A percentile compares a stretch with the other conserved stretches of the same genome.
phyloP scores from a whole-genome alignment of 2,329 filamentous ascomycete species.

The Penicillium verrucosum region DNA sequence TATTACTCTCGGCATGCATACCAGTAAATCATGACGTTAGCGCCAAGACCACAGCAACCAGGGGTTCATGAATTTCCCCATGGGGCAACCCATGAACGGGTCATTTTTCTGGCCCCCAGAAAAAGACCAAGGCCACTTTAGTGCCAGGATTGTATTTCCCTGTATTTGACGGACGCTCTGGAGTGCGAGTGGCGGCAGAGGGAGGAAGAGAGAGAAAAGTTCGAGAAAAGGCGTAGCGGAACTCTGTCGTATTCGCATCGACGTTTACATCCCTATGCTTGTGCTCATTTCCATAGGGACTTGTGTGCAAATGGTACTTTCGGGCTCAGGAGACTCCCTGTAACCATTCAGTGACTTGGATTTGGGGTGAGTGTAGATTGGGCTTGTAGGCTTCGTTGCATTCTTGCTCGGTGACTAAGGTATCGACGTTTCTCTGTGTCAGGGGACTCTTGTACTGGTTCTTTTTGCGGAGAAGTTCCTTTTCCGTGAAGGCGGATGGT shows the following conservation, averaged over 20 bases:
- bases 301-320: neutral
- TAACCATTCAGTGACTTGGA: slow-evolving; percentile 76
- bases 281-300: neutral
- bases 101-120: neutral
- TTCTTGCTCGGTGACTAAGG: slow-evolving; percentile 34
- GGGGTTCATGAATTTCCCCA: neutral
- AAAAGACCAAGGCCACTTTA: neutral
- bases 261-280: neutral
- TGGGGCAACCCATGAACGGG: neutral
- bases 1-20: slow-evolving; percentile 11
- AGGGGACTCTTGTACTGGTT: slow-evolving; percentile 35
- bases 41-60: slow-evolving; percentile 19
- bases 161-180: slow-evolving; percentile 2
- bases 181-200: slow-evolving; percentile 9
- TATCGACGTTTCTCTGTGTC: slow-evolving; percentile 38
- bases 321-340: slow-evolving; percentile 64
- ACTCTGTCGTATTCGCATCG: slow-evolving; percentile 5
- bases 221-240: slow-evolving; percentile 20
- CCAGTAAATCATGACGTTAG: slow-evolving; percentile 18
- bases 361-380: slow-evolving; percentile 56
- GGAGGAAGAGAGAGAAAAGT: slow-evolving; percentile 16
- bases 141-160: slow-evolving; percentile 6
- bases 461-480: slow-evolving; percentile 36
- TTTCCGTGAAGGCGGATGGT: slow-evolving; percentile 34
- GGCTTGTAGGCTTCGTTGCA: slow-evolving; percentile 54